Evolutionary conservation across 2,329 filamentous ascomycete genomes (phyloP).

Genomic region (Pyrenophora teres): DNA sequence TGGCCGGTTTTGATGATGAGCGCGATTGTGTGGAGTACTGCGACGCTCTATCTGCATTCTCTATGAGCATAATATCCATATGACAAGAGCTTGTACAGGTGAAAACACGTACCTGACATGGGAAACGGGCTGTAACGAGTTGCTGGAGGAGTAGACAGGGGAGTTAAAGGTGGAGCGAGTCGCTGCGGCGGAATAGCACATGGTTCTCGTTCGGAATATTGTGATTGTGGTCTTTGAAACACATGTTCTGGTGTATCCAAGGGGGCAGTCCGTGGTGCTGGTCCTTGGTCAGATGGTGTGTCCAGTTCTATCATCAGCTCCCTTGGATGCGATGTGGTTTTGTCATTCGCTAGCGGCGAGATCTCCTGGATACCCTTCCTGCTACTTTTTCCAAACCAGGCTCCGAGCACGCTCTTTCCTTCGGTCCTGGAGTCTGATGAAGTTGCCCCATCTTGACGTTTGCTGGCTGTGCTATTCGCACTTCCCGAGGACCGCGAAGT

Average conservation of each 20-base stretch:
- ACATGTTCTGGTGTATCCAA: constrained; percentile 6
- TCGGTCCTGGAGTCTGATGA: constrained; percentile 14
- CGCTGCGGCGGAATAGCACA: constrained; percentile 16
- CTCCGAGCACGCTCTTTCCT: constrained; percentile 18
- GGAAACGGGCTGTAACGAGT: constrained; percentile 8
- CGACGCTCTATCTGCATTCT: constrained; percentile 12
- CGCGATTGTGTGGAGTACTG: constrained; percentile 26
- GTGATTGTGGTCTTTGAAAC: constrained; percentile 5
- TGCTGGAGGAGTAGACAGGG: constrained; percentile 25
- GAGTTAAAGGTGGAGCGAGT: constrained; percentile 15
- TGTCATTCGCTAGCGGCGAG: constrained; percentile 17
- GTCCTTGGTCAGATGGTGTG: constrained; percentile 7
- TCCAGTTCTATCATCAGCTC: constrained; percentile 3
- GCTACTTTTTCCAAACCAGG: constrained; percentile 28
- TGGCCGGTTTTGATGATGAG: constrained; percentile 25
- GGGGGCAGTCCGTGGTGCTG: constrained; percentile 22
- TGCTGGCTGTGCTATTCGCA: constrained; percentile 16
- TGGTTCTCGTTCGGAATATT: constrained; percentile 6
- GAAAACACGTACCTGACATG: constrained; percentile 25
- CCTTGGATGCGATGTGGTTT: constrained; percentile 9
- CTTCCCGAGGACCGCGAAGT: constrained; percentile 32
- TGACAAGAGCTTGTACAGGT: neutral
- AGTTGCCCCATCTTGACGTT: constrained; percentile 6
- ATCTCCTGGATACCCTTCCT: constrained; percentile 35
- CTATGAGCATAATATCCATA: constrained; percentile 12